Percentiles rank a stretch among this genome's conserved stretches.
These are phyloP conservation scores for Fusarium sp. DNA, from an alignment of 2,329 filamentous ascomycete species.

Conservation along the genomic window DNA sequence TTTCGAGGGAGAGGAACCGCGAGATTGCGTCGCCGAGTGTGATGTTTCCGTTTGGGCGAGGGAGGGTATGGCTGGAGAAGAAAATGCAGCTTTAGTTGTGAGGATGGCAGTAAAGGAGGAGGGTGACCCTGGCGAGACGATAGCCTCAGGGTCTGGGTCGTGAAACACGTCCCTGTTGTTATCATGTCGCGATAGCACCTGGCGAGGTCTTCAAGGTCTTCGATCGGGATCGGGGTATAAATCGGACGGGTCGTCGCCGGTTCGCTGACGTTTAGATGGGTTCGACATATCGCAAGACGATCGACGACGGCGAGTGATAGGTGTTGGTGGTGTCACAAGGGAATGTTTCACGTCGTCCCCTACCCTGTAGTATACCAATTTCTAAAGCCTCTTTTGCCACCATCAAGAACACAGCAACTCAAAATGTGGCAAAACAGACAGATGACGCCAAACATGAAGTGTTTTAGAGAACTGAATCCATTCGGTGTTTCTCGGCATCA, in stretches of 20 bases:
- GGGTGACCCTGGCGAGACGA: background rate
- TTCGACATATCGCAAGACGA: background rate
- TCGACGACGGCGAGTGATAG: background rate
- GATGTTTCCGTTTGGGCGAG: background rate
- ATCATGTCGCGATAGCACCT: background rate
- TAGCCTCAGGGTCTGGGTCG: background rate
- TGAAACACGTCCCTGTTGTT: background rate
- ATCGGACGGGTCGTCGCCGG: background rate
- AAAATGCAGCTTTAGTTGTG: background rate
- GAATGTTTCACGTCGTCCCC: background rate
- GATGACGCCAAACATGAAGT: background rate
- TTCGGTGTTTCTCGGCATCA: background rate
- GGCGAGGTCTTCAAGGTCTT: background rate
- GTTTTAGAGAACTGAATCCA: background rate
- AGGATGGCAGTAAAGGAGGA: background rate
- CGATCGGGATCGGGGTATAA: background rate
- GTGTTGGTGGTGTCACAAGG: background rate
- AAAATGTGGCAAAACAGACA: background rate
- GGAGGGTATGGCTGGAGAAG: background rate
- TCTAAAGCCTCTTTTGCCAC: background rate
- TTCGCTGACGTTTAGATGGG: background rate
- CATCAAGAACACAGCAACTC: background rate
- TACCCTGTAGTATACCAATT: background rate
- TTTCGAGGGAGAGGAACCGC: constrained; percentile 4
- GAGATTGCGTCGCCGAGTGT: background rate